Evolutionary conservation across 331 rosid species (phyloP).

Genomic region (Malus hybrid): DNA sequence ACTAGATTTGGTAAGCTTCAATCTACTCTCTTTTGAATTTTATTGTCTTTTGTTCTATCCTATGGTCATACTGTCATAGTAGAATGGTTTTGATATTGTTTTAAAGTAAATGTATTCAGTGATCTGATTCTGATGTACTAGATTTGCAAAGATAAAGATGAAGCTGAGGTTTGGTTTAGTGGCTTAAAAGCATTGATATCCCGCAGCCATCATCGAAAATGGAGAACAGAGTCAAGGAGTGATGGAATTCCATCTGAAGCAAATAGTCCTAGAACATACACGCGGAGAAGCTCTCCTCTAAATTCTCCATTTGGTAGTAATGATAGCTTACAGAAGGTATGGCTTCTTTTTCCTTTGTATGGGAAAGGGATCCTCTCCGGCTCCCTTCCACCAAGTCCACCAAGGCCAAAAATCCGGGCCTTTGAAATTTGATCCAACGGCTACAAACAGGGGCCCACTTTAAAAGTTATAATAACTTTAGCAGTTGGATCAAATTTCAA

Average conservation of each 20-base stretch:
- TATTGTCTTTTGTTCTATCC: background rate
- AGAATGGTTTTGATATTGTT: background rate
- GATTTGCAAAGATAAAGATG: conserved; percentile 99
- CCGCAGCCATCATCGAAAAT: conserved; percentile 76
- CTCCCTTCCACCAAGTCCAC: too few relatives aligned
- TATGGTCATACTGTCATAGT: background rate
- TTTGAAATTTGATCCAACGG: too few relatives aligned
- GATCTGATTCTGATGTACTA: conserved; percentile 33
- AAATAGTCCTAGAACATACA: conserved; percentile 94
- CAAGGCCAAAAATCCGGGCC: too few relatives aligned
- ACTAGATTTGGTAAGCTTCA: conserved; percentile 65
- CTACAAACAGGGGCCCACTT: too few relatives aligned
- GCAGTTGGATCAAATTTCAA: too few relatives aligned
- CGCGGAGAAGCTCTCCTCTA: conserved; percentile 91
- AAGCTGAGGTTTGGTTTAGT: conserved; percentile 98
- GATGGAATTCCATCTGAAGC: conserved; percentile 93
- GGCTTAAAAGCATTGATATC: conserved; percentile 94
- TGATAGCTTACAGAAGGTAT: conserved; percentile 91
- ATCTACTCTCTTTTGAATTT: background rate
- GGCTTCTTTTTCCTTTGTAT: background rate
- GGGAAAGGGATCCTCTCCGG: too few relatives aligned
- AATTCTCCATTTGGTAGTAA: conserved; percentile 94
- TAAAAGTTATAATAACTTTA: too few relatives aligned
- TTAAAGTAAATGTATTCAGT: background rate
- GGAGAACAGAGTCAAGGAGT: conserved; percentile 99